Conservation (phyloP, 2,329 filamentous ascomycete species). For the Alternaria hordeiaustralica region DNA sequence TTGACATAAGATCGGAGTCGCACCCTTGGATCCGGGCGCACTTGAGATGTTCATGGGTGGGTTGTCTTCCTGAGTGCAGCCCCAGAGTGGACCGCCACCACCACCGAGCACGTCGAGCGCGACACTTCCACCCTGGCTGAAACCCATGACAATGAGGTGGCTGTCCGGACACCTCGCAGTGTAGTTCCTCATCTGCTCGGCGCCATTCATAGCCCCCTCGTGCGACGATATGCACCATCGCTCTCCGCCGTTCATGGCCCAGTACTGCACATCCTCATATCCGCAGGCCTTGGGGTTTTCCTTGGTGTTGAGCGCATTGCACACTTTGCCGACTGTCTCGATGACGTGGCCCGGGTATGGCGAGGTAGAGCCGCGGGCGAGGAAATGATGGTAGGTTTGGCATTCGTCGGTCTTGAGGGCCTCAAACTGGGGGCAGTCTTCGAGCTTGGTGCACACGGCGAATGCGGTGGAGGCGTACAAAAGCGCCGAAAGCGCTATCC, state of each 20-base stretch:
- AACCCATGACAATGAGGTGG: constrained; percentile 36
- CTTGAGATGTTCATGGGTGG: constrained; percentile 26
- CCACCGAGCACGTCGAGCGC: constrained; percentile 34
- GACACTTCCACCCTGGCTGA: constrained; percentile 36
- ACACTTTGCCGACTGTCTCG: constrained; percentile 34
- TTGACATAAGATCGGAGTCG: neutral
- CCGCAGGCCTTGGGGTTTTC: constrained; percentile 32
- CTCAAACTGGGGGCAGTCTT: constrained; percentile 32
- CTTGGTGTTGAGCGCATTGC: constrained; percentile 30
- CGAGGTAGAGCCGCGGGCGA: constrained; percentile 35
- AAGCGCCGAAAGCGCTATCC: constrained; percentile 23
- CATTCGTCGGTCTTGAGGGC: constrained; percentile 32
- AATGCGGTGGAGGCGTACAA: constrained; percentile 22
- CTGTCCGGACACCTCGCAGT: constrained; percentile 35
- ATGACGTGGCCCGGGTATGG: constrained; percentile 37
- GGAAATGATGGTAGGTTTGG: constrained; percentile 35
- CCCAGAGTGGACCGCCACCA: constrained; percentile 34
- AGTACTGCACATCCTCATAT: constrained; percentile 36
- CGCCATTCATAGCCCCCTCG: constrained; percentile 33
- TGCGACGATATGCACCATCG: constrained; percentile 35
- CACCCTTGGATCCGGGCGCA: constrained; percentile 32
- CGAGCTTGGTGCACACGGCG: constrained; percentile 37
- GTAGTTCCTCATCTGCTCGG: constrained; percentile 37
- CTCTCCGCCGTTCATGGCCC: constrained; percentile 33
- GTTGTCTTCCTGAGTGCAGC: constrained; percentile 30